Evolutionary conservation across 345 rosid genomes (phyloP), one percentile per base, ranked within the genome.

Genomic region (Corchorus olitorius): DNA sequence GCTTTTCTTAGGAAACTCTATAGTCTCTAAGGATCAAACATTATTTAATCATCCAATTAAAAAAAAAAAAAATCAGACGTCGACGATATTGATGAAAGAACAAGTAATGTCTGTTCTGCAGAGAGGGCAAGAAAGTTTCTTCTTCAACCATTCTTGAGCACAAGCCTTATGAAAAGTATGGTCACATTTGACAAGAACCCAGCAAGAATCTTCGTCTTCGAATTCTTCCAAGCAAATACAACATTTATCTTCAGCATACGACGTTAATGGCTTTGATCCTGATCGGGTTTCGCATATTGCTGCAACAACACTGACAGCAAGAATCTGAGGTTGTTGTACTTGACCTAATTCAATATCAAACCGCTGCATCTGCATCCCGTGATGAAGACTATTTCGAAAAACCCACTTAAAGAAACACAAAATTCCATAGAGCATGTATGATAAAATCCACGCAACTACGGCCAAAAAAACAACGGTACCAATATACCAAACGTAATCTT

Each of bases 151-250:
- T 27, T 60, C 17, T 60, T 60, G 8, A 11, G 2, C 39, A 33
- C 64, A 60, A 12, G 17, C 17, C 39, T 60, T 60, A 46, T 79
- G 82, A 37, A 80, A 80, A n/a, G 70, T 35, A 46, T 75, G 82
- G 10, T 64, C 50, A 34, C 78, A 79, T 0, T 19, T 19, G 0
- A 81, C 78, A 27, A 82, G 55, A 41, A 65, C 60, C 66, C 76
- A 39, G 6, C 81, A 82, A 6, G 1, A 2, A 2, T 78, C 80
- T 20, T 67, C 78, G 4, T 77, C 74, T 4, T 9, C 53, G 12
- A 74, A 77, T 66, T 72, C 73, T 16, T 80, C 81, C 79, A 84
- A 79, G 63, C 85, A 82, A 66, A 84, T 82, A 17, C 67, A 78
- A 72, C 88, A 82, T 4, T 80, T 79, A 12, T 17, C 16, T 19